These are phyloP conservation scores for Clarireedia monteithiana DNA, from an alignment of 2,329 filamentous ascomycete genomes.

Conservation along the genomic window DNA sequence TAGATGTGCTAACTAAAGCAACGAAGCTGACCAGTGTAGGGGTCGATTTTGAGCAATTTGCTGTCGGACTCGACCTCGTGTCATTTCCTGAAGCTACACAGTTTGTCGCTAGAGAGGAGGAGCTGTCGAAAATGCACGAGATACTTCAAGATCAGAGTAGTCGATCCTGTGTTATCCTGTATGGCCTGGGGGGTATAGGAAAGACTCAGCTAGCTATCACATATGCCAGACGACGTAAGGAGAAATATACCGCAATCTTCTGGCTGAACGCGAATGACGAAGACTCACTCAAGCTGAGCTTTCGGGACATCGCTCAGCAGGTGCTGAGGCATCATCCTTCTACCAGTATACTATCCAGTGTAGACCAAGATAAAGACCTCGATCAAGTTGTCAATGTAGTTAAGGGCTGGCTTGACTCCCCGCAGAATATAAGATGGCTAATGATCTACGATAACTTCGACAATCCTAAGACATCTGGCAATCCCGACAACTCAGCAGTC, in stretches of 20 bases:
- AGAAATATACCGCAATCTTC: slow-evolving; percentile 33
- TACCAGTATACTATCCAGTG: slow-evolving; percentile 17
- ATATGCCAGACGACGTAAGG: slow-evolving; percentile 30
- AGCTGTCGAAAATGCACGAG: not conserved
- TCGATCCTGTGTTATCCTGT: not conserved
- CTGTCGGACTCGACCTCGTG: no score
- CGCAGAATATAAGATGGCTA: slow-evolving; percentile 31
- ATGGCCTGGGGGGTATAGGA: slow-evolving; percentile 33
- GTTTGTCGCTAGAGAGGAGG: not conserved
- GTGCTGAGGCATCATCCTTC: slow-evolving; percentile 26
- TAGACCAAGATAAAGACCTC: slow-evolving; percentile 19
- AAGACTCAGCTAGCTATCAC: slow-evolving; percentile 36
- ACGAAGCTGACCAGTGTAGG: no score
- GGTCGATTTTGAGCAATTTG: no score
- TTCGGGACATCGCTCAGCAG: slow-evolving; percentile 23
- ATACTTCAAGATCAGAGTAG: not conserved
- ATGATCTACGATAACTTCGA: slow-evolving; percentile 27
- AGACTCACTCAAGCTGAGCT: slow-evolving; percentile 32
- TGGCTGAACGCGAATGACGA: slow-evolving; percentile 36
- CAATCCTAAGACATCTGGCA: slow-evolving; percentile 25
- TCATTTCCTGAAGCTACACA: no score
- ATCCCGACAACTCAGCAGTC: not conserved
- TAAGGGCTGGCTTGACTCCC: slow-evolving; percentile 32
- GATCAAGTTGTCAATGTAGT: slow-evolving; percentile 28
- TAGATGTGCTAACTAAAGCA: no score